Evolutionary conservation across 257 asterid genomes (phyloP).

Genomic region (Solanum sparsipilum): DNA sequence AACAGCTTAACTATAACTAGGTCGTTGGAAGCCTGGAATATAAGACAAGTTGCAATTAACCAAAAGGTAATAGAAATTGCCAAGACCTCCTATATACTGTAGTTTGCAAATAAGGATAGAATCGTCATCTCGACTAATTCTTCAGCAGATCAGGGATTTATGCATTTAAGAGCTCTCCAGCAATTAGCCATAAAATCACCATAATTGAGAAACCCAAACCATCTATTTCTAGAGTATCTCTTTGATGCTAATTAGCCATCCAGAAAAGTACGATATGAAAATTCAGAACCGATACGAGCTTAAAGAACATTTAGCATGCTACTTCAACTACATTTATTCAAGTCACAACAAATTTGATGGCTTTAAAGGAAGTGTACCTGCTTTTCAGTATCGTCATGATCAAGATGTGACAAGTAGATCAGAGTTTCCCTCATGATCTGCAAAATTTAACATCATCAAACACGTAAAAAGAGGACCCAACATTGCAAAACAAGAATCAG

Average conservation of each 20-base stretch:
- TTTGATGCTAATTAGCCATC: not conserved
- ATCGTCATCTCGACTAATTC: not conserved
- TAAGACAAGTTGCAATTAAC: not conserved
- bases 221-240: not conserved
- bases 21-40: not conserved
- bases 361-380: conserved; percentile 40
- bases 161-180: not conserved
- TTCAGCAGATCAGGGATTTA: not conserved
- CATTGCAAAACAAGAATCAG: not conserved
- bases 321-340: not conserved
- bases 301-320: not conserved
- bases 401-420: conserved; percentile 95
- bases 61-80: not conserved
- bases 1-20: not conserved
- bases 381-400: conserved; percentile 93
- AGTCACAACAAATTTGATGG: not conserved
- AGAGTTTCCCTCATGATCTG: conserved; percentile 99
- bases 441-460: conserved; percentile 11
- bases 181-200: not conserved
- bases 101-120: not conserved
- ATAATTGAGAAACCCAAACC: not conserved
- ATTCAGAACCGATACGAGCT: not conserved
- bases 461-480: not conserved
- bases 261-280: not conserved
- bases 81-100: not conserved